These are phyloP conservation scores for Gossypium arboreum DNA, from an alignment of 345 rosid species.

Conservation along the genomic window DNA sequence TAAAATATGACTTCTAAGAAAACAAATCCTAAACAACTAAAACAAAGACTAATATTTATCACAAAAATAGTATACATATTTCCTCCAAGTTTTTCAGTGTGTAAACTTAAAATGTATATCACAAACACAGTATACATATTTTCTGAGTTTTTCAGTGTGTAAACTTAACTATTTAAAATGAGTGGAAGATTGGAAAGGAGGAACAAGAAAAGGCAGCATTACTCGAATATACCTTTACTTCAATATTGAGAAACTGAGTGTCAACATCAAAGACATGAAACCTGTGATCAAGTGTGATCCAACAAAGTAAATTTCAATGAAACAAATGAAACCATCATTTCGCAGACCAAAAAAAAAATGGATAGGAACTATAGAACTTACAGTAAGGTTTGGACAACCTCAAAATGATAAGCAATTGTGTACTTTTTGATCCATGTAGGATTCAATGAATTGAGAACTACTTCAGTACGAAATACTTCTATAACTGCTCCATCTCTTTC, in stretches of 20 bases:
- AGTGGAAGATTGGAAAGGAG: not conserved
- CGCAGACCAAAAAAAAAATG: no score
- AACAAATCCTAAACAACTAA: not conserved
- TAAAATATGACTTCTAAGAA: not conserved
- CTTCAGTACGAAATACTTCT: slow-evolving; percentile 76
- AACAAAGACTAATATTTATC: no score
- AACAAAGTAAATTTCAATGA: slow-evolving; percentile 16
- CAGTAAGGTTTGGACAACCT: slow-evolving; percentile 71
- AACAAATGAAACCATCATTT: no score
- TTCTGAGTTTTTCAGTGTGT: not conserved
- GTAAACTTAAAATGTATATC: not conserved
- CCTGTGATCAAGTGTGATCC: slow-evolving; percentile 34
- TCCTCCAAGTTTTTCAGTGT: not conserved
- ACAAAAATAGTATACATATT: not conserved
- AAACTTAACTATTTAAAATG: not conserved
- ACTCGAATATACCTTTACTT: slow-evolving; percentile 19
- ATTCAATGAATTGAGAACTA: slow-evolving; percentile 71
- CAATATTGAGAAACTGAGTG: slow-evolving; percentile 62
- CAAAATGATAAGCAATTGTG: slow-evolving; percentile 55
- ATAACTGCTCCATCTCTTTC: slow-evolving; percentile 59
- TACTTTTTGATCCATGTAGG: slow-evolving; percentile 71
- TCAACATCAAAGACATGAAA: slow-evolving; percentile 76
- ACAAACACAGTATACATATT: not conserved
- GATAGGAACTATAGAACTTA: slow-evolving; percentile 36
- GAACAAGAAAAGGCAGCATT: no score